phyloP scores from a whole-genome alignment of 768 basidiomycete genomes.

The Solioccasus polychromus region DNA sequence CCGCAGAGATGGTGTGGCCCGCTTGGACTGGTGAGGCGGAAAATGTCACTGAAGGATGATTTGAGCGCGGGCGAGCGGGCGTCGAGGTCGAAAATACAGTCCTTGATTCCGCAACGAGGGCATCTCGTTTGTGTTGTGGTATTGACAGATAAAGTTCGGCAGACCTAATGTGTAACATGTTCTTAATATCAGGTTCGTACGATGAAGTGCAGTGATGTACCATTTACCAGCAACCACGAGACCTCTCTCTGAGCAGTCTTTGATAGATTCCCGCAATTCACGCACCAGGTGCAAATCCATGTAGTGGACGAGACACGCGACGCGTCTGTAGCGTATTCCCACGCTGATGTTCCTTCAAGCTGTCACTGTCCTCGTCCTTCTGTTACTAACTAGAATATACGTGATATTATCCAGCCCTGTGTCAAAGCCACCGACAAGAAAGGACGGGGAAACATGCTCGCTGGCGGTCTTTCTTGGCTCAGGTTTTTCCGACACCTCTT shows the following conservation, averaged over 20 bases:
- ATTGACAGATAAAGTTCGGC: constrained; percentile 71
- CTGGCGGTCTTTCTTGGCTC: constrained; percentile 93
- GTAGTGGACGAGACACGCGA: not conserved
- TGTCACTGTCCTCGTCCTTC: constrained; percentile 1
- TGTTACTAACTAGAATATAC: constrained; percentile 20
- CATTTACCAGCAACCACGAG: constrained; percentile 73
- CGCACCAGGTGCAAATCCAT: constrained; percentile 52
- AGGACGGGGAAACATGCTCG: constrained; percentile 33
- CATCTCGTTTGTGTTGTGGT: constrained; percentile 44
- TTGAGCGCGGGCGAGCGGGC: constrained; percentile 48
- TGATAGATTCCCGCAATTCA: constrained; percentile 59
- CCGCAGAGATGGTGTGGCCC: constrained; percentile 3
- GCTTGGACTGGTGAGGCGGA: constrained; percentile 20
- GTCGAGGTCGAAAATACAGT: constrained; percentile 58
- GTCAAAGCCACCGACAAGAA: constrained; percentile 14
- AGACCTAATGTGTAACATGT: constrained; percentile 48
- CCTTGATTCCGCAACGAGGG: constrained; percentile 22
- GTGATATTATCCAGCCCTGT: constrained; percentile 12
- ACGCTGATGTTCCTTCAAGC: constrained; percentile 21
- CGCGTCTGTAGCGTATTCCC: too few relatives aligned
- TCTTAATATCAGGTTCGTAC: constrained; percentile 12
- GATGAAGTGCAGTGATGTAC: constrained; percentile 38
- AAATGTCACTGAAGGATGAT: constrained; percentile 39
- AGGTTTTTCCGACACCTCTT: constrained; percentile 46
- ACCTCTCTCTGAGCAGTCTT: constrained; percentile 73